Evolutionary conservation across 257 asterid species (phyloP), one percentile per base, ranked within the genome.

Genomic region (Rehmannia glutinosa): DNA sequence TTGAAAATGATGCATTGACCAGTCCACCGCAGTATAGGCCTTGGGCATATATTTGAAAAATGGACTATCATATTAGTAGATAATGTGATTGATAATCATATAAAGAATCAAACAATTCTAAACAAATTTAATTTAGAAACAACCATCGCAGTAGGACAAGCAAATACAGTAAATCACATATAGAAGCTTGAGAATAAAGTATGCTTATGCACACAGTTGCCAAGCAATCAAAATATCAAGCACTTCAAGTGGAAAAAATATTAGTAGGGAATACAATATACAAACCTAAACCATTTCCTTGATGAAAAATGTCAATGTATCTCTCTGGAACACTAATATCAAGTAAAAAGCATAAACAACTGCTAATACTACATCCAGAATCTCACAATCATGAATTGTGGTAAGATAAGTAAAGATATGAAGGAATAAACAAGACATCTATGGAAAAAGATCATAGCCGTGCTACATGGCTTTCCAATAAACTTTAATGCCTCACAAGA

Each of bases 1-100:
- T 75, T 82, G 75, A 74, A 77, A 84, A 70, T 83, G 87, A 80
- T 86, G 90, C 96, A 85, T 82, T 64, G 97, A 80, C 80, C 91
- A 75, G 81, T 91, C 97, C 88, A 83, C 73, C 13, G 86, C 80
- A 61, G 93, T 72, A 74, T 86, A 91, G 71, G 88, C 93, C 97
- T 91, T 75, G 79, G 45, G 65, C 55, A 72, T 49, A 59, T 68
- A 72, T 73, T 62, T 69, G 42, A 35, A 66, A 73, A 71, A 68
- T 46, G 65, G 69, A 74, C 16, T 8, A 60, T 64, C 45, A n/a
- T 77, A 77, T 46, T 43, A 81, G 75, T 66, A 62, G 49, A 42
- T 42, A 20, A 56, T n/a, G 35, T 43, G 43, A 32, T 23, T 13
- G 45, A 59, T 49, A 27, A 41, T 27, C 54, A 19, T 57, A 35